Conservation (phyloP, 345 rosid species). For the Aquilaria malaccensis region DNA sequence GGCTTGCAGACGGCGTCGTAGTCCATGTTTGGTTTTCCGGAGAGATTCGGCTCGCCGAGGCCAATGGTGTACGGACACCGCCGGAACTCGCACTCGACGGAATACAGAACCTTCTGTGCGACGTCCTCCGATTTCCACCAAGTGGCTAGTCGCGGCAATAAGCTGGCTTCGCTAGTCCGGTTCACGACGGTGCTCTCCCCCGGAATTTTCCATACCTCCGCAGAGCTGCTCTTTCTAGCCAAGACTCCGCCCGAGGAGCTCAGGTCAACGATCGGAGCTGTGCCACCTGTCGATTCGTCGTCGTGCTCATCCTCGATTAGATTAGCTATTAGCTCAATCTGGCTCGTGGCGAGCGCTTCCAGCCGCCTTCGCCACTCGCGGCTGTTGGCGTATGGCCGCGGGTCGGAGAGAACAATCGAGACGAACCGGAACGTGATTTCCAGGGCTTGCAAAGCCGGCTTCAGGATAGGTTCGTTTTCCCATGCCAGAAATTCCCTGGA, state of each 20-base stretch:
- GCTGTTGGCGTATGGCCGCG: slow-evolving; percentile 65
- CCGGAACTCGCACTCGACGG: slow-evolving; percentile 81
- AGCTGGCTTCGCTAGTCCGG: slow-evolving; percentile 59
- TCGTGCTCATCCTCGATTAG: slow-evolving; percentile 55
- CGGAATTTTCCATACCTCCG: slow-evolving; percentile 62
- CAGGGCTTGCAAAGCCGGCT: slow-evolving; percentile 75
- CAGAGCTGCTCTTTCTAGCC: slow-evolving; percentile 40
- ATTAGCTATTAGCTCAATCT: slow-evolving; percentile 57
- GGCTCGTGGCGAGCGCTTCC: slow-evolving; percentile 55
- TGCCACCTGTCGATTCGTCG: slow-evolving; percentile 19
- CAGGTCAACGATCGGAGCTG: slow-evolving; percentile 44
- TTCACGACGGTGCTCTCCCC: slow-evolving; percentile 37
- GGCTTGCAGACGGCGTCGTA: slow-evolving; percentile 86
- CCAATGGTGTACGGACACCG: slow-evolving; percentile 73
- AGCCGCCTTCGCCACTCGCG: slow-evolving; percentile 68
- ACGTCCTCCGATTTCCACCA: slow-evolving; percentile 71
- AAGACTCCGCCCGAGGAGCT: slow-evolving; percentile 33
- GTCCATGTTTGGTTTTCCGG: slow-evolving; percentile 66
- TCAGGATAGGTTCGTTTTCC: slow-evolving; percentile 51
- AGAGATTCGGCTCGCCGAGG: slow-evolving; percentile 73
- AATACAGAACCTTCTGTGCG: slow-evolving; percentile 51
- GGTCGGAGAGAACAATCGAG: slow-evolving; percentile 56
- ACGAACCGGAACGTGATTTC: slow-evolving; percentile 83
- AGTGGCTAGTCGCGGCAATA: slow-evolving; percentile 65
- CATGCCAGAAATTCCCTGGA: slow-evolving; percentile 45